Conservation (phyloP, 1,139 yeast genomes). For the Geotrichum aggregatum region DNA sequence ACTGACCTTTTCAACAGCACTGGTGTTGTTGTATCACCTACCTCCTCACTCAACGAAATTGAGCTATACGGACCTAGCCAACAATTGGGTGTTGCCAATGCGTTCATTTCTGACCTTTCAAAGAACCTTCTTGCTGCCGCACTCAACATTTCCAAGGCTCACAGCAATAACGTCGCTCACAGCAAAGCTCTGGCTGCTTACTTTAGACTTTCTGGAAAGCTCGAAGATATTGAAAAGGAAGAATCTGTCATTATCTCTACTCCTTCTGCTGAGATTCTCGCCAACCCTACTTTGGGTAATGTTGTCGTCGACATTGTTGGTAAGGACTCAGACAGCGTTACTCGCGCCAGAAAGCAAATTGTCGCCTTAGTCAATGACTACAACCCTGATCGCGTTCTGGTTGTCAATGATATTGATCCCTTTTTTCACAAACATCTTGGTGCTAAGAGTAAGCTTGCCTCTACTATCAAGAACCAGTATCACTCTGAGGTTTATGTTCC, state of each 20-base stretch:
- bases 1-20: constrained; percentile 48
- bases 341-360: constrained; percentile 59
- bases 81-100: constrained; percentile 58
- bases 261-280: constrained; percentile 45
- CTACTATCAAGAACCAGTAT: constrained; percentile 46
- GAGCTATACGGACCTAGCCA: constrained; percentile 66
- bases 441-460: constrained; percentile 40
- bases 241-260: constrained; percentile 52
- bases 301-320: constrained; percentile 43
- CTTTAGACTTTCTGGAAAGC: constrained; percentile 50
- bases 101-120: constrained; percentile 50
- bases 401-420: constrained; percentile 62
- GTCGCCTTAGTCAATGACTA: constrained; percentile 69
- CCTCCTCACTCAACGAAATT: constrained; percentile 41
- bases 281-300: constrained; percentile 36
- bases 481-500: constrained; percentile 57
- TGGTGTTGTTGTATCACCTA: constrained; percentile 64
- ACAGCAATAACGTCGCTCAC: constrained; percentile 71
- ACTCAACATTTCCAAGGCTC: constrained; percentile 81
- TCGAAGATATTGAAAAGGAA: constrained; percentile 40
- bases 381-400: constrained; percentile 61
- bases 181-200: constrained; percentile 70
- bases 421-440: constrained; percentile 55
- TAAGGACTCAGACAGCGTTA: constrained; percentile 44
- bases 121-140: constrained; percentile 57